Evolutionary conservation across 768 basidiomycete species (phyloP).

Genomic region (Lentinula boryana): DNA sequence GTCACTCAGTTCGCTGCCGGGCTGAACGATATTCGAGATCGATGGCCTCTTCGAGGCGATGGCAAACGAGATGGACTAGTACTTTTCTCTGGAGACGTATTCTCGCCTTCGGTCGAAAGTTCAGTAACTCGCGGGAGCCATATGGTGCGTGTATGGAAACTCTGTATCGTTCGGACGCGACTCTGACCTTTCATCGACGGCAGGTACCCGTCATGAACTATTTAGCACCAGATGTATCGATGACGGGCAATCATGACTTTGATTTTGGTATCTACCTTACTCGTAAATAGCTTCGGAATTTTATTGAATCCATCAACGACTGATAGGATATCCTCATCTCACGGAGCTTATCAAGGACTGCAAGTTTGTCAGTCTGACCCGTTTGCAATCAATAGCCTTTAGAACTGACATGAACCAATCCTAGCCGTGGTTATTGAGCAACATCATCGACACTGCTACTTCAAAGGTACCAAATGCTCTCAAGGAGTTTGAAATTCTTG

Average conservation of each 20-base stretch:
- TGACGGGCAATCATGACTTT: constrained; percentile 91
- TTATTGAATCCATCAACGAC: background rate
- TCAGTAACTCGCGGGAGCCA: constrained; percentile 86
- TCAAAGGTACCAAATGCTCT: constrained; percentile 55
- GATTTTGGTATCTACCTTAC: constrained; percentile 57
- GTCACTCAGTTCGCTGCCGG: constrained; percentile 82
- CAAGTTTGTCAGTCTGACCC: constrained; percentile 52
- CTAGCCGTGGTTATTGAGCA: constrained; percentile 88
- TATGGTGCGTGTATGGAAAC: constrained; percentile 51
- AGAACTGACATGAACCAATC: background rate
- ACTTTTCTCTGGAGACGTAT: constrained; percentile 86
- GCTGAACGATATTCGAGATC: constrained; percentile 53
- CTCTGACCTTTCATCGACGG: background rate
- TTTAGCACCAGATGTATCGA: constrained; percentile 71
- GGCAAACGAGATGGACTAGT: constrained; percentile 65
- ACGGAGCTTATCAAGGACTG: constrained; percentile 66
- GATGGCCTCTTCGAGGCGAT: constrained; percentile 45
- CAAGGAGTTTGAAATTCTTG: constrained; percentile 57
- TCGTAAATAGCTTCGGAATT: background rate
- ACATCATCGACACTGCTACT: constrained; percentile 70
- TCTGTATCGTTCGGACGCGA: background rate
- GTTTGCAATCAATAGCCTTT: background rate
- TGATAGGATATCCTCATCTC: constrained; percentile 55
- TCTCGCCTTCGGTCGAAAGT: constrained; percentile 82
- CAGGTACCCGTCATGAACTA: constrained; percentile 85